phyloP scores from a whole-genome alignment of 495 filamentous ascomycete species.

The Daldinia childiae region DNA sequence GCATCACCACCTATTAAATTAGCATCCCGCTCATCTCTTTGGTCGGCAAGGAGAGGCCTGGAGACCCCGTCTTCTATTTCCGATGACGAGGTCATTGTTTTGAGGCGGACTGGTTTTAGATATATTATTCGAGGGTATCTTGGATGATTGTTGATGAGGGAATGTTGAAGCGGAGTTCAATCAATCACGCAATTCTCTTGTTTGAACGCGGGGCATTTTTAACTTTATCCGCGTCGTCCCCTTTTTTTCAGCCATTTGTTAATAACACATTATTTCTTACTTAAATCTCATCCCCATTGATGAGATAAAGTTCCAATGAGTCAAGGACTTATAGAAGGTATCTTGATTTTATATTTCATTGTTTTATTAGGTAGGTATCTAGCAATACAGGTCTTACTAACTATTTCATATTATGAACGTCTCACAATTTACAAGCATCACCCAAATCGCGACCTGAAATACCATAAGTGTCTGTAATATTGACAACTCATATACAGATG shows the following conservation, averaged over 20 bases:
- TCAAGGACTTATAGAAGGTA: no score
- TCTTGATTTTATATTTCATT: no score
- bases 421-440: background rate
- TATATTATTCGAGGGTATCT: background rate
- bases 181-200: slow-evolving; percentile 35
- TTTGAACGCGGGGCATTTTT: background rate
- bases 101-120: background rate
- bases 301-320: background rate
- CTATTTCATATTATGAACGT: no score
- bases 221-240: background rate
- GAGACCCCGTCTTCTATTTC: slow-evolving; percentile 37
- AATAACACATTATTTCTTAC: background rate
- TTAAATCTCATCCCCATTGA: background rate
- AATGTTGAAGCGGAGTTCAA: slow-evolving; percentile 27
- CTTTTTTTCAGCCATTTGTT: background rate
- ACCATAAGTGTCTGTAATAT: no score
- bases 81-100: slow-evolving; percentile 18
- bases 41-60: slow-evolving; percentile 45
- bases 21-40: slow-evolving; percentile 17
- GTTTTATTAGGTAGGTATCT: no score
- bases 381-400: no score
- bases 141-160: slow-evolving; percentile 13
- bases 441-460: no score
- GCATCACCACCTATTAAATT: slow-evolving; percentile 8
- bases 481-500: no score